Conservation (phyloP, 2,329 filamentous ascomycete genomes). For the Sporothrix protearum region DNA sequence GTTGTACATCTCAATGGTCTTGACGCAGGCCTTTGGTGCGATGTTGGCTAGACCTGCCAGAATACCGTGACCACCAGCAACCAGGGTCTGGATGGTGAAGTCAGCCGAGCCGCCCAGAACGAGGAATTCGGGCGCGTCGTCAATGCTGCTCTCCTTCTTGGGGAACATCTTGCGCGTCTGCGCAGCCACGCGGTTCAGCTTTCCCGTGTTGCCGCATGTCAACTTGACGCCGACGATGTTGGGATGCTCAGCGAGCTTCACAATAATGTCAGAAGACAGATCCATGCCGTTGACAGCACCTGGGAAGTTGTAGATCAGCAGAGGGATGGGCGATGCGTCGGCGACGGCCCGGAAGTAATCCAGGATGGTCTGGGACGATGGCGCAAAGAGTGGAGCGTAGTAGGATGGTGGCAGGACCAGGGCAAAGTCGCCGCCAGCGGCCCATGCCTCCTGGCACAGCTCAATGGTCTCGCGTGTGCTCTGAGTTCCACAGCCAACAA, state of each 20-base stretch:
- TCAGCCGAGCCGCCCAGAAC: conserved; percentile 71
- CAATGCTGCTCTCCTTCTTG: not conserved
- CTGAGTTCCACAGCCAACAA: conserved; percentile 72
- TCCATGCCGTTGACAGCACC: conserved; percentile 62
- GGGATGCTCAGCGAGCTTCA: conserved; percentile 56
- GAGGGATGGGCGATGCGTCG: conserved; percentile 58
- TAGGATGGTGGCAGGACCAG: conserved; percentile 74
- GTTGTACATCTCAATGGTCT: conserved; percentile 58
- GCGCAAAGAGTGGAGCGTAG: conserved; percentile 64
- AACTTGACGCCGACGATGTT: conserved; percentile 68
- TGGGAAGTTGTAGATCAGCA: conserved; percentile 69
- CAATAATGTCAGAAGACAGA: conserved; percentile 59
- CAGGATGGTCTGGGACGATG: conserved; percentile 57
- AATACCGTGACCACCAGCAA: conserved; percentile 67
- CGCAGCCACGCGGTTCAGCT: conserved; percentile 61
- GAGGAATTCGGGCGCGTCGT: conserved; percentile 50
- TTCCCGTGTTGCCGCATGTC: conserved; percentile 68
- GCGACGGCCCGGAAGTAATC: conserved; percentile 66
- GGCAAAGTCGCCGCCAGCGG: conserved; percentile 69
- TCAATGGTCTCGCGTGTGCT: conserved; percentile 70
- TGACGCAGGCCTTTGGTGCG: conserved; percentile 62
- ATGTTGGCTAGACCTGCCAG: conserved; percentile 71
- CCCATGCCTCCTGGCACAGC: conserved; percentile 64
- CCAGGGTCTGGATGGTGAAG: conserved; percentile 65
- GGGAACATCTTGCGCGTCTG: conserved; percentile 46